Base-by-base conservation (phyloP, 257 asterid species). In the Fraxinus anomala region DNA sequence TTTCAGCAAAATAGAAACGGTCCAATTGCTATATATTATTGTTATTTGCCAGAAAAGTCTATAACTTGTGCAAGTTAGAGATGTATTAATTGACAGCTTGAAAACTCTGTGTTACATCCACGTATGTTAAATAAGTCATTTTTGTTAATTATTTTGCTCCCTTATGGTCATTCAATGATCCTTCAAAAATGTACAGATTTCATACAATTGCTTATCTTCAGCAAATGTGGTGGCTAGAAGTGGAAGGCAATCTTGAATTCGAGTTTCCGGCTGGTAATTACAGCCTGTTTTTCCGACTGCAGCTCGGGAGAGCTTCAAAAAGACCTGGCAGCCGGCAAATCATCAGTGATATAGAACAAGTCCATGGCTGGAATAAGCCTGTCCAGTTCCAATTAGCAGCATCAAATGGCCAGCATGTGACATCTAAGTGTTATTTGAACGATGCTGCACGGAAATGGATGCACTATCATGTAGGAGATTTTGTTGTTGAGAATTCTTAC, bases 181-280 rank as follows among this genome's bases (percentile, higher is more conserved):
- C 14, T 63, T 63, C 19, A 26, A 63, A 59, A 63, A 11, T 34
- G 26, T 56, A 16, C 83, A 88, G 92, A 79, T 88, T 88, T 77
- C 73, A 74, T 28, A 77, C 85, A 33, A 69, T 86, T 13, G 91
- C 89, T 77, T 88, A 85, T 86, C 91, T 89, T 33, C 83, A 83
- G 49, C 87, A 89, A 83, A 86, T 80, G 82, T 89, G 94, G 94
- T 89, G 94, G 92, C 81, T 89, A 21, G 88, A 89, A 85, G 88
- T 83, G 12, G 88, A 82, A 73, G 92, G 94, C 47, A 69, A 70
- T 66, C 44, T 89, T 7, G 91, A 88, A 8, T 79, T 89, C 33
- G 94, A 89, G 30, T 88, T 89, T 79, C 94, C 94, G 1, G 81
- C 65, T 0, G 94, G 92, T 40, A 68, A 17, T 0, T 89, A 88